Base-by-base conservation (phyloP, 2,329 filamentous ascomycete species). In the Zymoseptoria passerinii region DNA sequence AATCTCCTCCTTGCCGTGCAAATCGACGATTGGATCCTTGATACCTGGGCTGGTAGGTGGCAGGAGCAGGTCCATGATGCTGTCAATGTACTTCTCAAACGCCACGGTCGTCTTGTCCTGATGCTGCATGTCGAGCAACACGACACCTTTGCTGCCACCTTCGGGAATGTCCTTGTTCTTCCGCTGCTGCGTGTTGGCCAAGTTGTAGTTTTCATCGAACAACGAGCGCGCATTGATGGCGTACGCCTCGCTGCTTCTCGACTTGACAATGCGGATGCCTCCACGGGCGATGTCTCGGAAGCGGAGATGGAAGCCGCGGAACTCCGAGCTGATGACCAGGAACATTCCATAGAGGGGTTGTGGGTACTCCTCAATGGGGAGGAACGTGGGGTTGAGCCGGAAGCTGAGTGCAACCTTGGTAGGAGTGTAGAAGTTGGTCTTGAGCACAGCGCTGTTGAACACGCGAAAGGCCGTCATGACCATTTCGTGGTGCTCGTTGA, bases 151-250 rank as follows among this genome's bases (percentile, higher is more conserved):
- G 69, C 92, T 95, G 57, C 94, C 94, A 64, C 94, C 94, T 78
- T 99, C 94, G 2, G 94, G 94, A 55, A 99, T 99, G 70, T 99
- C 94, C 80, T 99, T 99, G 82, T 99, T 99, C 83, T 99, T 99
- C 71, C 94, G 90, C 78, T 99, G 94, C 76, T 99, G 94, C 0
- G 94, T 99, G 76, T 95, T 97, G 65, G 94, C 92, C 61, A 99
- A 83, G 63, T 94, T 95, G 77, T 99, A 99, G 77, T 99, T 99
- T 78, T 99, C 94, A 68, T 99, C 94, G 69, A 99, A 99, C 63
- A 99, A 82, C 58, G 91, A 96, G 60, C 94, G 88, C 44, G 92
- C 92, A 72, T 99, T 99, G 80, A 97, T 97, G 61, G 87, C 83
- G 72, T 96, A 99, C 2, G 92, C 90, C 75, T 99, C 94, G 74